Conservation (phyloP, 768 basidiomycete species). For the Suillus spraguei region DNA sequence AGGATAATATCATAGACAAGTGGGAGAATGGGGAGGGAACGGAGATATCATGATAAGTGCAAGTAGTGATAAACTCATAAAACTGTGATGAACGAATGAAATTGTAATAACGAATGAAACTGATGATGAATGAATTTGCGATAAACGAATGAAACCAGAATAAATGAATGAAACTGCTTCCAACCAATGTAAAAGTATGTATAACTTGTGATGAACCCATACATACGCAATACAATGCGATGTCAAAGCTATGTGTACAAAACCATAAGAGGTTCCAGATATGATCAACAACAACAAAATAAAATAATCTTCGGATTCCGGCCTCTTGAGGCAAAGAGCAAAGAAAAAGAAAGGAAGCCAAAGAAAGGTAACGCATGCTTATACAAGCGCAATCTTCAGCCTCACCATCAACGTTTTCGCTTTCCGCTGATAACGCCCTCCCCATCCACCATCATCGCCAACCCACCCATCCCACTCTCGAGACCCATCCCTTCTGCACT, state of each 20-base stretch:
- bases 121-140: neutral
- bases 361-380: neutral
- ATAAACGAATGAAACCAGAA: neutral
- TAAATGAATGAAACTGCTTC: neutral
- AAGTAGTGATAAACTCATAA: neutral
- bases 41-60: neutral
- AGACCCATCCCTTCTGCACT: slow-evolving; percentile 13
- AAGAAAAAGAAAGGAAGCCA: neutral
- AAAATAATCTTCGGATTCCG: neutral
- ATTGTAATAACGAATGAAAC: no score
- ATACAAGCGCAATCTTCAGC: neutral
- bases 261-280: neutral
- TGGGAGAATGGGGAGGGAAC: neutral
- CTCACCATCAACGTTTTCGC: slow-evolving; percentile 15
- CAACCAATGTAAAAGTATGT: neutral
- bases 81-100: neutral
- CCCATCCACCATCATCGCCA: slow-evolving; percentile 9
- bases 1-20: neutral
- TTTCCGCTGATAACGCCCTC: slow-evolving; percentile 16
- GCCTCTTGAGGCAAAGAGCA: neutral
- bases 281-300: neutral
- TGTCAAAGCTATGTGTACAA: neutral
- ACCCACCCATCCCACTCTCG: neutral
- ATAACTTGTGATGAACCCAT: slow-evolving; percentile 2
- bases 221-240: neutral